Conservation (phyloP, 345 rosid species). For the Turritis glabra region DNA sequence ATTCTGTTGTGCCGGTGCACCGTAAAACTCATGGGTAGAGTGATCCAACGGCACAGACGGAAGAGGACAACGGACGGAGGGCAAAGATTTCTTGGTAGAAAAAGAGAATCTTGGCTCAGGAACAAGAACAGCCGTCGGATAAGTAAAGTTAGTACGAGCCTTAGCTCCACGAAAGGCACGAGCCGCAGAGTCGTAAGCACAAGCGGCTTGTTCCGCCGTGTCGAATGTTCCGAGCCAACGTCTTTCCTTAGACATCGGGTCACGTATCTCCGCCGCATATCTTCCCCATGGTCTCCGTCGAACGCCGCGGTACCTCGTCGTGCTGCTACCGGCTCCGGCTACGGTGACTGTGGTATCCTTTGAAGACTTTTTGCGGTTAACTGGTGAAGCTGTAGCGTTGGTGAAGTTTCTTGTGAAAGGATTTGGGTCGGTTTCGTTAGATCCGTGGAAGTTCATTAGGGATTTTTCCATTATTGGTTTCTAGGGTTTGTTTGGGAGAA, state of each 20-base stretch:
- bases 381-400: not conserved
- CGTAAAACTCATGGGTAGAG: conserved; percentile 8
- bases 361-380: conserved; percentile 14
- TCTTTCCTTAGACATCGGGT: conserved; percentile 84
- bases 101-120: conserved; percentile 43
- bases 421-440: conserved; percentile 15
- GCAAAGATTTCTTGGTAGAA: conserved; percentile 33
- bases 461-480: conserved; percentile 64
- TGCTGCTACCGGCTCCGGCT: conserved; percentile 28
- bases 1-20: conserved; percentile 31
- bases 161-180: conserved; percentile 85
- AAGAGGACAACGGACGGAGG: conserved; percentile 25
- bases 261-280: conserved; percentile 97
- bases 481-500: conserved; percentile 13
- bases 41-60: conserved; percentile 16
- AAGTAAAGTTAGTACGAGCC: conserved; percentile 88
- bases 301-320: conserved; percentile 90
- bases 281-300: conserved; percentile 98
- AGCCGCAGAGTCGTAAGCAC: conserved; percentile 93
- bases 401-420: conserved; percentile 33
- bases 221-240: conserved; percentile 99
- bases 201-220: conserved; percentile 97
- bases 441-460: conserved; percentile 47
- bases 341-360: conserved; percentile 49
- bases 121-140: conserved; percentile 42